phyloP scores from a whole-genome alignment of 1,139 yeast species.

The Zygoascus meyerae region DNA sequence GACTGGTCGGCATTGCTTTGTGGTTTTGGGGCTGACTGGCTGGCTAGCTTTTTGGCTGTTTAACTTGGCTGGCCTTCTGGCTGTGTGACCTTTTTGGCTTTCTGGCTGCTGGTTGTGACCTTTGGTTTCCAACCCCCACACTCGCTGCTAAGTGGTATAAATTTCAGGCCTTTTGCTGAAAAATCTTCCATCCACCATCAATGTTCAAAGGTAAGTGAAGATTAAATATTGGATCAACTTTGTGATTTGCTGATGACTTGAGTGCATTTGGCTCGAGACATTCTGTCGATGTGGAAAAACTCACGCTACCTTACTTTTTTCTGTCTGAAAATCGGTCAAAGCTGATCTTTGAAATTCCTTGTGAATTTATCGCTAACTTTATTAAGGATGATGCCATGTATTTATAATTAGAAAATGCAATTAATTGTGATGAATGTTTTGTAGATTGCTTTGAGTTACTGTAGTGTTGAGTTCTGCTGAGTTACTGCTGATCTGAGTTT shows the following conservation, averaged over 20 bases:
- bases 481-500: too few relatives aligned
- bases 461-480: too few relatives aligned
- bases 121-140: constrained; percentile 6
- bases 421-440: too few relatives aligned
- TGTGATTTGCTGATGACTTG: constrained; percentile 61
- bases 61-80: not conserved
- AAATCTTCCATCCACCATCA: not conserved
- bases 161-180: not conserved
- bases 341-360: not conserved
- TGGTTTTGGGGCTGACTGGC: too few relatives aligned
- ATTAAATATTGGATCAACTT: constrained; percentile 1
- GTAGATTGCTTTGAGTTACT: too few relatives aligned
- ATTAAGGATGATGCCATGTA: not conserved
- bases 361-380: too few relatives aligned
- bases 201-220: constrained; percentile 6
- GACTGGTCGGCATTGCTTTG: not conserved
- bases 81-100: not conserved
- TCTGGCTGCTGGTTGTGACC: not conserved
- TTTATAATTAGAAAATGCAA: not conserved
- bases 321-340: constrained; percentile 29
- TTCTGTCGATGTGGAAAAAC: constrained; percentile 78
- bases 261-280: constrained; percentile 98
- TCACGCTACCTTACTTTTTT: constrained; percentile 68
- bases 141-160: not conserved
- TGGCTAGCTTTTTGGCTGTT: not conserved